A percentile compares a stretch with the other conserved stretches of the same genome.
Conservation (phyloP, 352 stramenopile species). For the Phytopythium helicoides region DNA sequence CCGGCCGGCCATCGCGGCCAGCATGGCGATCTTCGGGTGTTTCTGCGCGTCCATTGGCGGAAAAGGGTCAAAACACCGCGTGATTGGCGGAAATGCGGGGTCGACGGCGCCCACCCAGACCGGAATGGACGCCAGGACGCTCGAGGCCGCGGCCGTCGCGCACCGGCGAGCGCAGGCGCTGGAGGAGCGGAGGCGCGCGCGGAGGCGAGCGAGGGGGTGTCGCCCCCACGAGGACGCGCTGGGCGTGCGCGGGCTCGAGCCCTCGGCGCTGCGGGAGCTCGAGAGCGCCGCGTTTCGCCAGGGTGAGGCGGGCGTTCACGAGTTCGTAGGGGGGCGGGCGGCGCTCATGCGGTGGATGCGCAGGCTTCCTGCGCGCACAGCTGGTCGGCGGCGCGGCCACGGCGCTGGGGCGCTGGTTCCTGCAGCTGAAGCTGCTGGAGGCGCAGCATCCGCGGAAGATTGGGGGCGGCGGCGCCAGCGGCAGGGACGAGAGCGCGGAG, state of each 20-base stretch:
- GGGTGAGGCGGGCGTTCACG: constrained; percentile 25
- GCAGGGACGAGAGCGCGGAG: constrained; percentile 11
- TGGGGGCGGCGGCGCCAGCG: not conserved
- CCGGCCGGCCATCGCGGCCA: not conserved
- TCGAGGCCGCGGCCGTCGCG: no score
- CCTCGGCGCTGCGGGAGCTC: constrained; percentile 14
- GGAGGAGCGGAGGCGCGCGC: constrained; percentile 12
- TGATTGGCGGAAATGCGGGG: no score
- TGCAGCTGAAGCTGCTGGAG: constrained; percentile 38
- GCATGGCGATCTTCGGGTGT: not conserved
- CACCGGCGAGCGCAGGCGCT: constrained; percentile 9
- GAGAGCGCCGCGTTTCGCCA: constrained; percentile 16
- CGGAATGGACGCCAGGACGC: no score
- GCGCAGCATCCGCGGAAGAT: no score
- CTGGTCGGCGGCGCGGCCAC: constrained; percentile 17
- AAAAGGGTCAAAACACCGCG: no score
- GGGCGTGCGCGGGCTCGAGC: no score
- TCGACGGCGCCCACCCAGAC: no score
- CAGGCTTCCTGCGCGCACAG: constrained; percentile 50
- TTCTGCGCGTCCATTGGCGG: no score
- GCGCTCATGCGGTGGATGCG: not conserved
- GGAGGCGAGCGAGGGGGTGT: no score
- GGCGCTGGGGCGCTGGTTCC: constrained; percentile 35
- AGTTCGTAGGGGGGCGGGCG: no score
- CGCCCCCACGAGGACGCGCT: no score